A percentile compares a stretch with the other conserved stretches of the same genome.
phyloP scores from a whole-genome alignment of 371 early-diverging fungal species.

The Amoeboaphelidium protococcarum region DNA sequence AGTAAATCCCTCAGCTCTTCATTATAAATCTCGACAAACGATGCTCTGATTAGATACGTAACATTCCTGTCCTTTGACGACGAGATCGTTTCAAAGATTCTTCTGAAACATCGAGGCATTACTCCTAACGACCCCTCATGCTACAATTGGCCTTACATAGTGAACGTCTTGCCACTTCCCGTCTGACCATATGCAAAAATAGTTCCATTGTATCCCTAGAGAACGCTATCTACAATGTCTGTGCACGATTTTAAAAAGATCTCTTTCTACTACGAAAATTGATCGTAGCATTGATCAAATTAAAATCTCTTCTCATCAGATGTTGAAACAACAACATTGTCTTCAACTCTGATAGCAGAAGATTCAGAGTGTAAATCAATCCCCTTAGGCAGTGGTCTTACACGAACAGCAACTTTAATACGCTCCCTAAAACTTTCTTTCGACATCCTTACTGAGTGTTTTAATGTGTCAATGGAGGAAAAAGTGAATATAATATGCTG shows the following conservation, averaged over 20 bases:
- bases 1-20: conserved; percentile 65
- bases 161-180: conserved; percentile 78
- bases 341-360: no score
- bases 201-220: conserved; percentile 84
- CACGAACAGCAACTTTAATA: conserved; percentile 88
- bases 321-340: conserved; percentile 41
- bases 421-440: conserved; percentile 26
- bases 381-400: conserved; percentile 71
- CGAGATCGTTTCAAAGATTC: neutral
- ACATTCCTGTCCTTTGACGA: no score
- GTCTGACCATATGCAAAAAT: conserved; percentile 99
- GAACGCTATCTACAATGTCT: conserved; percentile 77
- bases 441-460: no score
- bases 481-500: no score
- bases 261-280: conserved; percentile 43
- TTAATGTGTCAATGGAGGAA: no score
- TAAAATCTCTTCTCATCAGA: conserved; percentile 74
- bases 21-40: conserved; percentile 75
- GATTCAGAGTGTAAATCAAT: no score
- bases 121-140: neutral
- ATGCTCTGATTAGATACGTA: conserved; percentile 42
- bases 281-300: conserved; percentile 90
- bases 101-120: neutral
- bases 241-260: conserved; percentile 71
- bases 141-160: conserved; percentile 58